Conservation (phyloP, 192 early-diverging fungal species). For the Glomus cerebriforme region DNA sequence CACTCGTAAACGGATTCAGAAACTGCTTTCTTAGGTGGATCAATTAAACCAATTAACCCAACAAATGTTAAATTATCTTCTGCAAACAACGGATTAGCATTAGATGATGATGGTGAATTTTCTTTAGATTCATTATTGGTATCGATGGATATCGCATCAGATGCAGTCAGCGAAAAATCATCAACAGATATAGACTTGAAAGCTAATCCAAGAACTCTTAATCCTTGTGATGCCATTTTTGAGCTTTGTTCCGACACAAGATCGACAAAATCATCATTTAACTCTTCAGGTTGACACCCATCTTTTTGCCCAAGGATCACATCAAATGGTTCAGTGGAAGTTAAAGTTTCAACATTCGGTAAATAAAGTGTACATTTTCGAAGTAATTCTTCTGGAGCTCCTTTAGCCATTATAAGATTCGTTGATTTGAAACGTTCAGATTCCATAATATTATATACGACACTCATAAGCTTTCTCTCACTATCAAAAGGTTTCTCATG, state of each 20-base stretch:
- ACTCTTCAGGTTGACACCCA: constrained; percentile 35
- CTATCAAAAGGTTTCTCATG: constrained; percentile 91
- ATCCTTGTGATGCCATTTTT: constrained; percentile 80
- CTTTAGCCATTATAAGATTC: constrained; percentile 77
- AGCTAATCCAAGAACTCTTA: constrained; percentile 89
- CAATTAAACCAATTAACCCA: constrained; percentile 90
- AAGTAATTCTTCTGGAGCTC: constrained; percentile 91
- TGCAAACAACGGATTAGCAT: constrained; percentile 55
- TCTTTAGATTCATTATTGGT: constrained; percentile 53
- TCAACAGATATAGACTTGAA: constrained; percentile 59
- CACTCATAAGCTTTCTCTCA: constrained; percentile 95
- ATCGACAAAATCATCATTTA: constrained; percentile 66
- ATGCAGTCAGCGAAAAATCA: constrained; percentile 1
- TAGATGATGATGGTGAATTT: constrained; percentile 42
- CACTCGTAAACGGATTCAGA: constrained; percentile 79
- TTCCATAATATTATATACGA: constrained; percentile 57
- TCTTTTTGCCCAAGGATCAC: constrained; percentile 36
- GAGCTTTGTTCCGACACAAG: constrained; percentile 61
- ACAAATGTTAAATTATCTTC: constrained; percentile 82
- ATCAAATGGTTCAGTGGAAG: constrained; percentile 34
- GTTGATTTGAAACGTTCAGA: constrained; percentile 35
- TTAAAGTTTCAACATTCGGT: constrained; percentile 26
- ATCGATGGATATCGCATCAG: constrained; percentile 42
- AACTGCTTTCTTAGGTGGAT: constrained; percentile 87
- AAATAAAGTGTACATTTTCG: constrained; percentile 64